A percentile compares a stretch with the other conserved stretches of the same genome.
Evolutionary conservation across 169 alveolate genomes (phyloP).

Genomic region (Plasmodium malariae): DNA sequence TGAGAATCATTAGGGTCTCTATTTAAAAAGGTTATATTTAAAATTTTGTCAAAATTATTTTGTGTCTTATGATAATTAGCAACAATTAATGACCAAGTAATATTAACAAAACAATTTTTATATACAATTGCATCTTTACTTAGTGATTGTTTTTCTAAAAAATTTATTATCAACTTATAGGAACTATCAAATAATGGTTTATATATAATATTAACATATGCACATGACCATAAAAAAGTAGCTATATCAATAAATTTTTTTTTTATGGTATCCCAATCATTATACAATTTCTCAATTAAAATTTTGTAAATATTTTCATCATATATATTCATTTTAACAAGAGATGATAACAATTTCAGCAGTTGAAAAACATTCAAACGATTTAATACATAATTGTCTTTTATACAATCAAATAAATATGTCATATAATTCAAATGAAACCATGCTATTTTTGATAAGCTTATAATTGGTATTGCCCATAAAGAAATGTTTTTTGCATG

Average conservation of each 20-base stretch:
- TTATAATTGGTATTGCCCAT: slow-evolving; percentile 43
- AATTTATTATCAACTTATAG: background rate
- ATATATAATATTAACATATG: slow-evolving; percentile 46
- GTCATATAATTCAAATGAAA: slow-evolving; percentile 36
- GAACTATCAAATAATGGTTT: slow-evolving; percentile 51
- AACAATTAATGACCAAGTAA: slow-evolving; percentile 60
- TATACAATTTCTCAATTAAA: slow-evolving; percentile 30
- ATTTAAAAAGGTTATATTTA: slow-evolving; percentile 31
- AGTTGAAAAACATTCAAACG: slow-evolving; percentile 40
- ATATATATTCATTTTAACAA: slow-evolving; percentile 65
- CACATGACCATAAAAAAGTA: slow-evolving; percentile 71
- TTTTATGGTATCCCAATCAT: slow-evolving; percentile 54
- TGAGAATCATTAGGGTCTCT: slow-evolving; percentile 58
- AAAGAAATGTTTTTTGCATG: slow-evolving; percentile 65
- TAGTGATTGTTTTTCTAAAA: background rate
- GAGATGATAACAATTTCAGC: slow-evolving; percentile 35
- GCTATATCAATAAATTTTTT: slow-evolving; percentile 36
- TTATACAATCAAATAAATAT: slow-evolving; percentile 7
- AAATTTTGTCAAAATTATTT: slow-evolving; percentile 23
- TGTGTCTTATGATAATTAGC: slow-evolving; percentile 48
- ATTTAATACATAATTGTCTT: slow-evolving; percentile 38
- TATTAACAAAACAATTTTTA: slow-evolving; percentile 62
- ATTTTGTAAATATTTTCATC: slow-evolving; percentile 52
- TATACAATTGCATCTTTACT: slow-evolving; percentile 4
- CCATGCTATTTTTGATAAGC: slow-evolving; percentile 59